Evolutionary conservation across 2,329 filamentous ascomycete species (phyloP), one percentile per base, ranked within the genome.

Genomic region (Basipetospora chlamydospora): DNA sequence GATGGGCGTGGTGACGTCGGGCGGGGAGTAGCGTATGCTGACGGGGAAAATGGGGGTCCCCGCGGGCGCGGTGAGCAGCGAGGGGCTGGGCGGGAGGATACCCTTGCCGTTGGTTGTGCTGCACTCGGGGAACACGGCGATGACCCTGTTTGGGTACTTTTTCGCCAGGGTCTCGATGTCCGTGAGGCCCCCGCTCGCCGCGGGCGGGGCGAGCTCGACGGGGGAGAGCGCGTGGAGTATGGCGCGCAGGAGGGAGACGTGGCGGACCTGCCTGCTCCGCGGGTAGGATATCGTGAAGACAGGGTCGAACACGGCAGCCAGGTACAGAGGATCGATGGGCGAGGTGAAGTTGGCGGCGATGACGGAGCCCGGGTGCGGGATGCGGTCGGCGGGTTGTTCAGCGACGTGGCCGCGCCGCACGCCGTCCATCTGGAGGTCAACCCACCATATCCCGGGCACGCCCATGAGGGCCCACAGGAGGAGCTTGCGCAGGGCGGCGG

Each of bases 361-460:
- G 47, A 98, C 67, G 39, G 79, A 81, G 32, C 81, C 76, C 4
- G 79, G 73, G 39, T 80, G 73, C 2, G 90, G 90, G 13, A 96
- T 73, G 28, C 84, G 75, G 41, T 77, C 66, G 39, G 68, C 63
- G 26, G 80, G 77, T 48, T 86, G 77, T 49, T 80, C 77, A 32
- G 80, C 77, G 22, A 93, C 66, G 18, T 80, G 87, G 61, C 90
- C 90, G 60, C 86, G 83, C 59, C 84, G 87, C 37, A 98, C 90
- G 40, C 88, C 88, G 55, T 98, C 90, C 45, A 98, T 84, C 57
- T 95, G 88, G n/a, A 98, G 65, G 58, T 98, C 90, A 39, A 95
- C 79, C 88, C 88, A 96, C 86, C 87, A 96, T 40, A 98, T 83
- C 20, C 90, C 88, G 0, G 87, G 85, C 41, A 93, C 80, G 26